These are phyloP conservation scores for Arxiozyma slooffiae DNA, from an alignment of 1,139 yeast genomes.

Conservation along the genomic window DNA sequence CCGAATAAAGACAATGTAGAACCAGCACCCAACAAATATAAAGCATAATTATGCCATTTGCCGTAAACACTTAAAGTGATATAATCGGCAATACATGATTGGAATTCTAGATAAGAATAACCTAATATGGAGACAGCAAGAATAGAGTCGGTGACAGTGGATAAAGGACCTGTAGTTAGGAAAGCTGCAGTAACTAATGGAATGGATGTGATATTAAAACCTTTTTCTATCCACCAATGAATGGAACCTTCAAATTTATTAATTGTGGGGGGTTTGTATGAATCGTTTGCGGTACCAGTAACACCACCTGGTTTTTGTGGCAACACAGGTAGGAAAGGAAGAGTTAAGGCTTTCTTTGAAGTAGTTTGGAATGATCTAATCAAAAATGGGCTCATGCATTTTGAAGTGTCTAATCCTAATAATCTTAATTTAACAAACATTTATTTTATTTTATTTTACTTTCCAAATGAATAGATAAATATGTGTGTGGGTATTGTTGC, in stretches of 20 bases:
- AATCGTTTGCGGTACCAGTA: conserved; percentile 68
- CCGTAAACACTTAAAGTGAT: conserved; percentile 69
- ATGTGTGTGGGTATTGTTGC: no score
- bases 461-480: neutral
- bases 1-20: conserved; percentile 57
- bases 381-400: conserved; percentile 1
- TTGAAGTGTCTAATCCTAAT: neutral
- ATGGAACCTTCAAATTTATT: conserved; percentile 51
- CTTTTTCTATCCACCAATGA: conserved; percentile 66
- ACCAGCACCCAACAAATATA: conserved; percentile 54
- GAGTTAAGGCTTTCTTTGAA: conserved; percentile 29
- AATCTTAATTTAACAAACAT: conserved; percentile 2
- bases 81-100: conserved; percentile 71
- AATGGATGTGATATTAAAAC: conserved; percentile 47
- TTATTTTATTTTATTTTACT: neutral
- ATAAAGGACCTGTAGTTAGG: conserved; percentile 42
- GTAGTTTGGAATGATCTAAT: conserved; percentile 28
- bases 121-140: conserved; percentile 47
- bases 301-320: conserved; percentile 74
- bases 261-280: conserved; percentile 51
- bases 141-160: conserved; percentile 47
- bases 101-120: conserved; percentile 64
- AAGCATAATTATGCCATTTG: conserved; percentile 50
- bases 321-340: conserved; percentile 39
- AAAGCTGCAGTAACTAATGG: conserved; percentile 61